Conservation (phyloP, 345 rosid genomes). For the Linum lewisii region DNA sequence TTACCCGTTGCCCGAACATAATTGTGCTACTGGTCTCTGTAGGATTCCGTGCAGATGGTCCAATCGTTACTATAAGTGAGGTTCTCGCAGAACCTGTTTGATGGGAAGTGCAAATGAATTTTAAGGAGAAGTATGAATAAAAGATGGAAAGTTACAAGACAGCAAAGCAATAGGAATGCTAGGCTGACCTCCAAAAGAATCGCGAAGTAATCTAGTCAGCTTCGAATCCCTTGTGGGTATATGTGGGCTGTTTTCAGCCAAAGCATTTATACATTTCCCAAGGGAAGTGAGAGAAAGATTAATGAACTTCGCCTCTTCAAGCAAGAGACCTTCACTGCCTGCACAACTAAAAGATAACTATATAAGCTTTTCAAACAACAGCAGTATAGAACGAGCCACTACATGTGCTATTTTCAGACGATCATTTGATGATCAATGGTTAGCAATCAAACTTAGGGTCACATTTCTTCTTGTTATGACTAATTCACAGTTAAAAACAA, state of each 20-base stretch:
- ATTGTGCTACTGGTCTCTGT: slow-evolving; percentile 91
- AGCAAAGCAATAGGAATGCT: not conserved
- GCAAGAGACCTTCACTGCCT: slow-evolving; percentile 84
- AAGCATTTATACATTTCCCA: slow-evolving; percentile 92
- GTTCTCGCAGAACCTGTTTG: slow-evolving; percentile 81
- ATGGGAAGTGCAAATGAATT: slow-evolving; percentile 11
- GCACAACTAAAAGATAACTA: slow-evolving; percentile 18
- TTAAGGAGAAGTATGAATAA: slow-evolving; percentile 1
- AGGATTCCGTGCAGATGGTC: slow-evolving; percentile 69
- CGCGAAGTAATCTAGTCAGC: slow-evolving; percentile 89
- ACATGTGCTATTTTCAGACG: too few species aligned
- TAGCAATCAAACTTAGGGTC: too few species aligned
- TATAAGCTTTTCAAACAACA: slow-evolving; percentile 1
- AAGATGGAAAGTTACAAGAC: not conserved
- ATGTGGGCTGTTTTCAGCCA: slow-evolving; percentile 88
- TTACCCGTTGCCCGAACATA: slow-evolving; percentile 91
- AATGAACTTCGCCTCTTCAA: slow-evolving; percentile 92
- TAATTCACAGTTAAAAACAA: too few species aligned
- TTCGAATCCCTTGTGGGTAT: slow-evolving; percentile 94
- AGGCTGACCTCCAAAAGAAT: slow-evolving; percentile 79
- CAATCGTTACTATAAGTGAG: slow-evolving; percentile 78
- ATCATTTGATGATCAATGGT: too few species aligned
- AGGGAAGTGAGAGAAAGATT: slow-evolving; percentile 88
- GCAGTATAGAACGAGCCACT: too few species aligned
- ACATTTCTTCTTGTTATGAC: too few species aligned